These are phyloP conservation scores for Cyberlindnera mississippiensis DNA, from an alignment of 805 yeast genomes.

Conservation along the genomic window DNA sequence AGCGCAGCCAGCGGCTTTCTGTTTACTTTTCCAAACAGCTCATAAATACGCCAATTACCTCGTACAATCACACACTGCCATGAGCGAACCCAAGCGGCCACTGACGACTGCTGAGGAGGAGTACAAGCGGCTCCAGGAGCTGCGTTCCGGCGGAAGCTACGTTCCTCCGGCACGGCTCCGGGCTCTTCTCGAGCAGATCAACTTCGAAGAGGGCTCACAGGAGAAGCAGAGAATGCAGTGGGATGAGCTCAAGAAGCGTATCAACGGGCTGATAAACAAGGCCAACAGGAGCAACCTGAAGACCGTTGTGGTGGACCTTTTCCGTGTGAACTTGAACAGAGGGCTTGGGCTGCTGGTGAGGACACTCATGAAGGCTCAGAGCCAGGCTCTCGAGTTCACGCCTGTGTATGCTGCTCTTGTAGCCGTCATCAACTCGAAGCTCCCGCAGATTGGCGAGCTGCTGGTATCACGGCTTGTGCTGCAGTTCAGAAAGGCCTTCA, in stretches of 20 bases:
- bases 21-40: too few species aligned
- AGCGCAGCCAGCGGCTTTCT: too few species aligned
- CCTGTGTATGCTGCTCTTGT: conserved; percentile 54
- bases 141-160: conserved; percentile 44
- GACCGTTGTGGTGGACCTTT: conserved; percentile 44
- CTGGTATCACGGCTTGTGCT: conserved; percentile 49
- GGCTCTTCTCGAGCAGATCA: conserved; percentile 36
- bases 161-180: conserved; percentile 52
- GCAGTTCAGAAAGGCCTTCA: conserved; percentile 53
- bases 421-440: conserved; percentile 57
- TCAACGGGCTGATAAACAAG: conserved; percentile 47
- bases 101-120: conserved; percentile 28
- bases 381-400: conserved; percentile 37
- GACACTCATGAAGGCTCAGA: conserved; percentile 51
- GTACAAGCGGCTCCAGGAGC: conserved; percentile 32
- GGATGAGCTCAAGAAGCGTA: conserved; percentile 45
- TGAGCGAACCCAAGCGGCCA: too few species aligned
- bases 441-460: conserved; percentile 66
- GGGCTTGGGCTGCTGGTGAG: conserved; percentile 62
- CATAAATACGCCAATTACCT: too few species aligned
- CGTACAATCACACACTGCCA: too few species aligned
- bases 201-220: conserved; percentile 28
- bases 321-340: conserved; percentile 53
- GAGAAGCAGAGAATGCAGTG: conserved; percentile 53
- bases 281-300: conserved; percentile 45